A percentile compares a stretch with the other conserved stretches of the same genome.
Evolutionary conservation across 306 rosid species (phyloP).

Genomic region (Corylus americana): DNA sequence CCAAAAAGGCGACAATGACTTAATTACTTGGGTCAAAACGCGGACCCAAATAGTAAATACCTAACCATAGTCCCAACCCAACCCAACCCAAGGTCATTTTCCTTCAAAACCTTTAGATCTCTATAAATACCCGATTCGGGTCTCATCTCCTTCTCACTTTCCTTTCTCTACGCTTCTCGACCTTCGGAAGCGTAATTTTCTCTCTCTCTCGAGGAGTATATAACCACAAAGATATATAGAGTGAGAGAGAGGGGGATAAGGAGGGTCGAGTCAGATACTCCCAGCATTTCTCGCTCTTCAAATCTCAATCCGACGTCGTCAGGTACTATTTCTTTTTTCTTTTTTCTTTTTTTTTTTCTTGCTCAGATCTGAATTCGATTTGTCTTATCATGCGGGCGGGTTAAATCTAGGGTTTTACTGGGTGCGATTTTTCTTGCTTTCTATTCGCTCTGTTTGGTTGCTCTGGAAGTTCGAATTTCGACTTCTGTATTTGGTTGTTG

Average conservation of each 20-base stretch:
- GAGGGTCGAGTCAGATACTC: neutral
- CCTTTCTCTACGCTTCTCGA: constrained; percentile 45
- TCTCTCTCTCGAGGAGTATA: neutral
- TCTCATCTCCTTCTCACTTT: too few relatives aligned
- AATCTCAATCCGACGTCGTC: constrained; percentile 4
- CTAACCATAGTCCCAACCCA: neutral
- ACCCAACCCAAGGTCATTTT: constrained; percentile 4
- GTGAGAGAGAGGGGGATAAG: neutral
- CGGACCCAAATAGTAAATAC: too few relatives aligned
- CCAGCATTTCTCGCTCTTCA: neutral
- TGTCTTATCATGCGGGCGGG: neutral
- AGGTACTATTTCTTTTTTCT: constrained; percentile 25
- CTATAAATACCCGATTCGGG: constrained; percentile 33
- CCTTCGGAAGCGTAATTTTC: constrained; percentile 50
- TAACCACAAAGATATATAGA: neutral
- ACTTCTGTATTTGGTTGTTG: neutral
- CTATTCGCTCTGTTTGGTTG: neutral
- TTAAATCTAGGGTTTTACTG: constrained; percentile 24
- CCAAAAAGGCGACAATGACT: neutral
- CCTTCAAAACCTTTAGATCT: neutral
- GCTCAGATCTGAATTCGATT: constrained; percentile 37
- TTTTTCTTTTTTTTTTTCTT: neutral
- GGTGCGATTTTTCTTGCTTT: constrained; percentile 16
- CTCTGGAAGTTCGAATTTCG: constrained; percentile 4
- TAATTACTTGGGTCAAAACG: constrained; percentile 23